phyloP scores from a whole-genome alignment of 1,284 basidiomycete species.

The Cystobasidium sp. region DNA sequence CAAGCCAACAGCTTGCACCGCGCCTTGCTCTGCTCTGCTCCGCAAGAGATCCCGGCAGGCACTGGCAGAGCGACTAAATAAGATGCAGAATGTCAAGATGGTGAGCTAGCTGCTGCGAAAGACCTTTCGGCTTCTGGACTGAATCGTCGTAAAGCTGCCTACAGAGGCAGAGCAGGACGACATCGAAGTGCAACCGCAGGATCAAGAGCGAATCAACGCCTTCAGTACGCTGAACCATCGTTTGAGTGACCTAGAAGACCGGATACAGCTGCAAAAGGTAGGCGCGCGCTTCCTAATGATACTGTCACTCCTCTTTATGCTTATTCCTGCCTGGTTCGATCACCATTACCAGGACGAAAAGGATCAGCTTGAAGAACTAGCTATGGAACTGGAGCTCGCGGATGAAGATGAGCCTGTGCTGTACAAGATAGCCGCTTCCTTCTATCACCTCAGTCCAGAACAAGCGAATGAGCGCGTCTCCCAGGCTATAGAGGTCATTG shows the following conservation, averaged over 20 bases:
- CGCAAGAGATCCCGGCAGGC: background rate
- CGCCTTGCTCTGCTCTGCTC: background rate
- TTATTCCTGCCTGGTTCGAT: background rate
- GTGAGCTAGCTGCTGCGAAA: background rate
- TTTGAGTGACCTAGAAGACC: constrained; percentile 72
- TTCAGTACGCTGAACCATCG: constrained; percentile 91
- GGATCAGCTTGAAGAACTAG: constrained; percentile 86
- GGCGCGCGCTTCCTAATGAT: constrained; percentile 36
- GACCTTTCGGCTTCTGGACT: background rate
- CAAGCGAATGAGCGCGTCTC: constrained; percentile 77
- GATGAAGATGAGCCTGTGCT: constrained; percentile 80
- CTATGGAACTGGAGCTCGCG: constrained; percentile 83
- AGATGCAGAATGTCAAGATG: constrained; percentile 36
- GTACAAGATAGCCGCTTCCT: constrained; percentile 77
- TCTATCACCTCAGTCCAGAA: constrained; percentile 74
- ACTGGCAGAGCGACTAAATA: background rate
- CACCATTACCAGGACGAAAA: constrained; percentile 73
- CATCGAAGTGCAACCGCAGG: constrained; percentile 62
- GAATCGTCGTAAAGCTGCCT: constrained; percentile 1
- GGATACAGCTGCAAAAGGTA: constrained; percentile 73
- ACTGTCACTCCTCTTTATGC: background rate
- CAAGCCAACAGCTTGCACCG: background rate
- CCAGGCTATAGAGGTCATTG: constrained; percentile 68
- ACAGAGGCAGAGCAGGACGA: constrained; percentile 37
- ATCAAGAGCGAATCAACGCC: constrained; percentile 88